phyloP scores from a whole-genome alignment of 768 basidiomycete species.

The Xerocomus brunneocitrinus region DNA sequence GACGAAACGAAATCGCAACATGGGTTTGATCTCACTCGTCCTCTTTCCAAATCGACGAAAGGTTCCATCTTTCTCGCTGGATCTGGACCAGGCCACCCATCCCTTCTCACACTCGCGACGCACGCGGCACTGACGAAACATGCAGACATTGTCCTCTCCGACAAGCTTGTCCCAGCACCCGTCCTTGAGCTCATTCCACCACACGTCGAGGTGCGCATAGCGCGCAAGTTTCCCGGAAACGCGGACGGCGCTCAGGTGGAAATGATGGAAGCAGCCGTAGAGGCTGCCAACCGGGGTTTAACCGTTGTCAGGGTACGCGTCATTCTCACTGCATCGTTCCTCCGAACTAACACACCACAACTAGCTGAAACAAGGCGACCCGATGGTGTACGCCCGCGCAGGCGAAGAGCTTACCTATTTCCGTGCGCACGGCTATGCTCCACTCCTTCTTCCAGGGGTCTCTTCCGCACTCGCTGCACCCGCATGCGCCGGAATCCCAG shows the following conservation, averaged over 20 bases:
- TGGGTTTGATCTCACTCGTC: slow-evolving; percentile 16
- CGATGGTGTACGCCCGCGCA: slow-evolving; percentile 88
- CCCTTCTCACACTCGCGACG: slow-evolving; percentile 84
- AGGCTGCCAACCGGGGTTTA: slow-evolving; percentile 72
- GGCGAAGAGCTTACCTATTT: slow-evolving; percentile 96
- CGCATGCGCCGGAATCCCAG: slow-evolving; percentile 83
- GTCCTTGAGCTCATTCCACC: slow-evolving; percentile 82
- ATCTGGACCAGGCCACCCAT: slow-evolving; percentile 93
- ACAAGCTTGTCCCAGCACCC: slow-evolving; percentile 91
- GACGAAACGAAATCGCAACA: slow-evolving; percentile 35
- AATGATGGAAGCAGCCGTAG: slow-evolving; percentile 89
- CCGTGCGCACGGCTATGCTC: slow-evolving; percentile 78
- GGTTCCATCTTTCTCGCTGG: slow-evolving; percentile 90
- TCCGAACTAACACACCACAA: background rate
- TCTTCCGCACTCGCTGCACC: slow-evolving; percentile 89
- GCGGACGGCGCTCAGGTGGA: slow-evolving; percentile 92
- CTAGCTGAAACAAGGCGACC: slow-evolving; percentile 96
- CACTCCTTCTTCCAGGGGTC: slow-evolving; percentile 84
- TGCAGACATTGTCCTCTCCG: slow-evolving; percentile 87
- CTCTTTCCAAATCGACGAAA: slow-evolving; percentile 14
- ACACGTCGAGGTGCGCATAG: slow-evolving; percentile 73
- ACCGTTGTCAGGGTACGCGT: slow-evolving; percentile 78
- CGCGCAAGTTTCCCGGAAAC: slow-evolving; percentile 96
- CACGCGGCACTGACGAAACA: slow-evolving; percentile 72
- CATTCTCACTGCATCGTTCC: background rate